Conservation (phyloP, 805 yeast species). For the Myxozyma udenii region DNA sequence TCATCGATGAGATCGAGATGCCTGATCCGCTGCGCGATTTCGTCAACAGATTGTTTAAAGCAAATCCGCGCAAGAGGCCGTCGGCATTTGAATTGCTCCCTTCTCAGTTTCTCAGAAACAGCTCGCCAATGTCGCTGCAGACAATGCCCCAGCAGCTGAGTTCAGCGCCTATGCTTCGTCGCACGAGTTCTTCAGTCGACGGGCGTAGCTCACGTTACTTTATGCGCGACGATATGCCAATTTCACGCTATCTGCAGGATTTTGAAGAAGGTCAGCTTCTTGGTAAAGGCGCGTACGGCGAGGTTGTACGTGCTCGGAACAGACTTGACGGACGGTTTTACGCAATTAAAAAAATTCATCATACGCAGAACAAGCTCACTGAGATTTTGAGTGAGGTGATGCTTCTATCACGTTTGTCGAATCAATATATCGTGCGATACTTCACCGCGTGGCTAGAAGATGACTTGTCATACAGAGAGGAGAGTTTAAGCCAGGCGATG, state of each 20-base stretch:
- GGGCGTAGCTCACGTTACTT: slow-evolving; percentile 18
- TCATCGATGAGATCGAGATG: slow-evolving; percentile 47
- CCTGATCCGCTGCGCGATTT: slow-evolving; percentile 66
- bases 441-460: slow-evolving; percentile 98
- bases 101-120: slow-evolving; percentile 70
- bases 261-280: slow-evolving; percentile 89
- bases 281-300: slow-evolving; percentile 97
- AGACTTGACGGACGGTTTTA: slow-evolving; percentile 90
- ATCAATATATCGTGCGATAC: slow-evolving; percentile 92
- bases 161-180: not conserved
- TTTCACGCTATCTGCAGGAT: slow-evolving; percentile 81
- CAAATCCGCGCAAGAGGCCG: slow-evolving; percentile 66
- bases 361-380: slow-evolving; percentile 73
- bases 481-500: slow-evolving; percentile 39
- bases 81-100: slow-evolving; percentile 84
- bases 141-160: not conserved
- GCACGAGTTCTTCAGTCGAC: slow-evolving; percentile 15
- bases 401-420: slow-evolving; percentile 85
- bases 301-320: slow-evolving; percentile 94
- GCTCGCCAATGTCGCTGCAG: slow-evolving; percentile 9
- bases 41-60: slow-evolving; percentile 60
- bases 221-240: slow-evolving; percentile 4
- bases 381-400: slow-evolving; percentile 86
- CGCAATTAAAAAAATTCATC: slow-evolving; percentile 89
- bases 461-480: slow-evolving; percentile 42